Base-by-base conservation (phyloP, 768 basidiomycete genomes). In the Lactarius sp. region DNA sequence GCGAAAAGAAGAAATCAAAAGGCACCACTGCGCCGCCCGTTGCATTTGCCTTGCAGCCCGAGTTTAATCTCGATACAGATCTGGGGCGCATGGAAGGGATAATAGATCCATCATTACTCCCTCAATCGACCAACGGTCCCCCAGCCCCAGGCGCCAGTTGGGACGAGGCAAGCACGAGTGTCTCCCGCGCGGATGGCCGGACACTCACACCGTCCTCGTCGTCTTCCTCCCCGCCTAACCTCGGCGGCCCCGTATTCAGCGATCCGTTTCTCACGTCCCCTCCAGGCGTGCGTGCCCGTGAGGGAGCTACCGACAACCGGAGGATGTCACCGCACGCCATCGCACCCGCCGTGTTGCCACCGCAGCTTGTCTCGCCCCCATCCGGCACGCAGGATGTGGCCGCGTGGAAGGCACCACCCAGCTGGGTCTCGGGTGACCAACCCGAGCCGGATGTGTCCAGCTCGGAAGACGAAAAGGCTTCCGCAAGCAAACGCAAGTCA, bases 11-110 rank as follows among this genome's bases (percentile, higher is more conserved):
- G 65, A 75, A 73, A 39, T 67, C 70, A 10, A 68, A 72, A 66
- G 69, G 57, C 52, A 27, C 68, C 66, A 62, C 14, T 56, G 71
- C 65, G 57, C 69, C 66, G 69, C 76, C 64, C 69, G 74, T 62
- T 71, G 74, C 68, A 72, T 34, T 72, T 75, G 0, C 73, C 76
- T 0, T 71, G 72, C 39, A 73, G 50, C 73, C 71, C 14, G 74
- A 77, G 41, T 78, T 83, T 62, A 75, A 73, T 27, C 80, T 90
- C 49, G 88, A 91, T 72, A 83, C 83, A 20, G 83, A 93, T 71
- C 72, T 92, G 50, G 81, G 87, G 10, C 75, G 83, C 56, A 93
- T 97, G 82, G 87, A 90, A 44, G 94, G 88, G 6, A 93, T 97
- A 70, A 77, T 96, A 65, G 79, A 93, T 72, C 74, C 77, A 0